phyloP scores from a whole-genome alignment of 768 basidiomycete species.

The Trametes cubensis region DNA sequence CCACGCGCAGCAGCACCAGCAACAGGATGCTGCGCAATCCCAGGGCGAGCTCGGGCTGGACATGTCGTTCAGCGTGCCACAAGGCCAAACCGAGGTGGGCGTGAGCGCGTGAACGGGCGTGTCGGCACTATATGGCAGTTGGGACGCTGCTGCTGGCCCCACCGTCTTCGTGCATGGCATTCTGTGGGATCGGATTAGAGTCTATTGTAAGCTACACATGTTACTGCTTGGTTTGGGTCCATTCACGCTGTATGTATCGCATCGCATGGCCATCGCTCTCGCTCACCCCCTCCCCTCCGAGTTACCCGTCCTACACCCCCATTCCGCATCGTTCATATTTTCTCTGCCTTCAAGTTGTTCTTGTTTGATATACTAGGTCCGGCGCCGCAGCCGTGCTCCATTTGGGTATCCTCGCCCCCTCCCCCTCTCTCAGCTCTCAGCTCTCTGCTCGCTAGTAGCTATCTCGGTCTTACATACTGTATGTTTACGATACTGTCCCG shows the following conservation, averaged over 20 bases:
- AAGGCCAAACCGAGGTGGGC: constrained; percentile 10
- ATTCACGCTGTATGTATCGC: constrained; percentile 2
- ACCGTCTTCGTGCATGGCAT: neutral
- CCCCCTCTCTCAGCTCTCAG: no score
- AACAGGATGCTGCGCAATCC: constrained; percentile 13
- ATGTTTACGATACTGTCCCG: constrained; percentile 7
- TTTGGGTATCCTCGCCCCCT: no score
- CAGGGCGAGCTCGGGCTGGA: constrained; percentile 7
- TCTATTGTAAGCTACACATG: neutral
- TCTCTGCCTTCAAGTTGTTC: no score
- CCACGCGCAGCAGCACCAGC: constrained; percentile 27
- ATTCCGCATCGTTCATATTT: no score
- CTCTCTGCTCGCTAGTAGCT: neutral
- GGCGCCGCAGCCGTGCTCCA: neutral
- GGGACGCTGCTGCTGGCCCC: neutral
- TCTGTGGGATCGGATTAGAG: neutral
- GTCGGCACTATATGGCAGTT: neutral
- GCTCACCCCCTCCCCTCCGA: neutral
- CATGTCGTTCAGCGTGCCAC: constrained; percentile 2
- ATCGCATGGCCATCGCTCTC: constrained; percentile 8
- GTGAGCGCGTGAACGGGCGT: constrained; percentile 7
- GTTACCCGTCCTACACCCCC: neutral
- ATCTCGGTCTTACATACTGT: neutral
- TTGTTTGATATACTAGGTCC: no score
- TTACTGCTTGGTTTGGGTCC: neutral